These are phyloP conservation scores for Xylaria scruposa DNA, from an alignment of 495 filamentous ascomycete species.

Conservation along the genomic window DNA sequence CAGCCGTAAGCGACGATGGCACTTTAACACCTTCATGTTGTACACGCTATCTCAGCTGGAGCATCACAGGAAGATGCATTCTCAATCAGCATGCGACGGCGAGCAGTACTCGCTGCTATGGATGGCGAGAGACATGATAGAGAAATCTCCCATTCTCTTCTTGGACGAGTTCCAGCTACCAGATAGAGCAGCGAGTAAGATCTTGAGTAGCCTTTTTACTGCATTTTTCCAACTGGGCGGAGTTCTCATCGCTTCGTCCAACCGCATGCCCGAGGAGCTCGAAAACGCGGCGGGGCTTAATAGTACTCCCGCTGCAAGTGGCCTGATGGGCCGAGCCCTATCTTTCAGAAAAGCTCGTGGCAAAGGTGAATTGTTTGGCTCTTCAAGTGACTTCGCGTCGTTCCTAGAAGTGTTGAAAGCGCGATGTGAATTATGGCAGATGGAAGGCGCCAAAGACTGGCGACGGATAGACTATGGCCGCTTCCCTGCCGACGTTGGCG, in stretches of 20 bases:
- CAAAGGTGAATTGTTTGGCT: slow-evolving; percentile 52
- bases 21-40: slow-evolving; percentile 80
- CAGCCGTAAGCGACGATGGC: slow-evolving; percentile 69
- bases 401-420: slow-evolving; percentile 73
- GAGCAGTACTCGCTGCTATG: slow-evolving; percentile 68
- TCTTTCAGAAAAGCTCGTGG: slow-evolving; percentile 39
- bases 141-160: slow-evolving; percentile 72
- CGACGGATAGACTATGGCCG: slow-evolving; percentile 56
- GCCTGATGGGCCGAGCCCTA: slow-evolving; percentile 54
- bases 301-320: slow-evolving; percentile 54
- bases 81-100: slow-evolving; percentile 31
- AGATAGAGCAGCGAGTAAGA: slow-evolving; percentile 70
- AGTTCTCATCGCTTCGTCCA: slow-evolving; percentile 73
- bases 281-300: slow-evolving; percentile 69
- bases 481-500: slow-evolving; percentile 2
- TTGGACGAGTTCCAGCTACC: slow-evolving; percentile 79
- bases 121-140: slow-evolving; percentile 70
- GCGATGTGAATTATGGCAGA: slow-evolving; percentile 74
- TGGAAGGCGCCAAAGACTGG: slow-evolving; percentile 72
- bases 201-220: slow-evolving; percentile 73
- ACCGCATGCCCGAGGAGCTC: slow-evolving; percentile 76
- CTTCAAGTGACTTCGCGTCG: slow-evolving; percentile 66
- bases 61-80: slow-evolving; percentile 53
- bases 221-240: slow-evolving; percentile 76
- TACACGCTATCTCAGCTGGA: slow-evolving; percentile 70